These are phyloP conservation scores for Epichloe typhina DNA, from an alignment of 2,329 filamentous ascomycete species.

Conservation along the genomic window DNA sequence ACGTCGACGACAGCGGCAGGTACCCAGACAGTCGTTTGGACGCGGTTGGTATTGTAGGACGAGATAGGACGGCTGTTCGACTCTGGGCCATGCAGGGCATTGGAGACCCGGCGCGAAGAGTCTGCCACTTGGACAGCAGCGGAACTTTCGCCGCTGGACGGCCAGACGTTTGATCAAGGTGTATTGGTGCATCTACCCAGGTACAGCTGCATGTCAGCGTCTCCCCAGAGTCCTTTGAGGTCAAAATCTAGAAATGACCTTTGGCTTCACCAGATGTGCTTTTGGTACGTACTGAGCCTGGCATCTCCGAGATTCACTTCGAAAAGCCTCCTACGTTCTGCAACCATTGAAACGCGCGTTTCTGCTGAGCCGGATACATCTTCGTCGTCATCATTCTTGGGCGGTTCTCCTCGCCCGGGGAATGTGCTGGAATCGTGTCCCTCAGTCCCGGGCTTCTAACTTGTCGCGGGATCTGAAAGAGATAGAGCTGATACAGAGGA, in stretches of 20 bases:
- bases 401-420: too few relatives aligned
- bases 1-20: constrained; percentile 5
- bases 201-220: neutral
- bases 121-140: neutral
- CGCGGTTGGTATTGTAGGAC: constrained; percentile 1
- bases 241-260: neutral
- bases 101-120: constrained; percentile 1
- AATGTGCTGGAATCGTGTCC: too few relatives aligned
- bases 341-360: constrained; percentile 9
- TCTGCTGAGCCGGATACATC: neutral
- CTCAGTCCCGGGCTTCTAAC: neutral
- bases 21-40: constrained; percentile 5
- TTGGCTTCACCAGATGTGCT: neutral
- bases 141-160: neutral
- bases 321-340: constrained; percentile 13
- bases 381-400: neutral
- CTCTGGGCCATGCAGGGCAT: constrained; percentile 4
- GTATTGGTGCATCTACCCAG: neutral
- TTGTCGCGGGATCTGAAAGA: neutral
- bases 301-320: constrained; percentile 6
- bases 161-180: neutral
- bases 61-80: constrained; percentile 3
- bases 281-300: neutral
- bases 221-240: neutral
- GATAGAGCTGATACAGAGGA: neutral